phyloP scores from a whole-genome alignment of 768 basidiomycete species.

The Lactifluus subvellereus region DNA sequence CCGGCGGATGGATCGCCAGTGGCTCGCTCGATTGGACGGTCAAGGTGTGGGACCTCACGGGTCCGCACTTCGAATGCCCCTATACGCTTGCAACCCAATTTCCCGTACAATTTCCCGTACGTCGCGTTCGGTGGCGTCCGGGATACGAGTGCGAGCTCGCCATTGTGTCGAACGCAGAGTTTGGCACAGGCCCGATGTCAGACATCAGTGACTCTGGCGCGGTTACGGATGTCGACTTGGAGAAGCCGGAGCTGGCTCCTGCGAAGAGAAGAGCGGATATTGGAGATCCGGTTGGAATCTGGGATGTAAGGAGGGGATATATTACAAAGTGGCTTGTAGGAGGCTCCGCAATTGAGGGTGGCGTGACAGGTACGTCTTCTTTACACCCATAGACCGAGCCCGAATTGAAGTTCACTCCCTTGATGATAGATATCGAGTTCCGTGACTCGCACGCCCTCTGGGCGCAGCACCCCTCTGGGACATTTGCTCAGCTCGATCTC shows the following conservation, averaged over 20 bases:
- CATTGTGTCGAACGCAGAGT: slow-evolving; percentile 60
- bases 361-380: slow-evolving; percentile 56
- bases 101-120: too few relatives aligned
- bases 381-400: not conserved
- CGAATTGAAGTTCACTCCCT: not conserved
- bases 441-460: slow-evolving; percentile 66
- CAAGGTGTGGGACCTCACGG: slow-evolving; percentile 74
- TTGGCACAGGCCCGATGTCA: slow-evolving; percentile 34
- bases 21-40: slow-evolving; percentile 75
- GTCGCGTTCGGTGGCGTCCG: slow-evolving; percentile 72
- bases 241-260: slow-evolving; percentile 16
- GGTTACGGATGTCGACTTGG: slow-evolving; percentile 5
- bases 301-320: slow-evolving; percentile 80
- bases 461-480: slow-evolving; percentile 68
- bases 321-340: slow-evolving; percentile 77
- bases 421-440: slow-evolving; percentile 55
- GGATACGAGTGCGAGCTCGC: slow-evolving; percentile 71
- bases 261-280: slow-evolving; percentile 22
- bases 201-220: slow-evolving; percentile 21
- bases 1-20: slow-evolving; percentile 68
- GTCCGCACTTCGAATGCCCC: slow-evolving; percentile 50
- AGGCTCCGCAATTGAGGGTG: slow-evolving; percentile 60
- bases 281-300: slow-evolving; percentile 71
- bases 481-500: slow-evolving; percentile 75
- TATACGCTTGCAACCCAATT: slow-evolving; percentile 73